phyloP scores from a whole-genome alignment of 1,139 yeast genomes.

The Geotrichum candidum region DNA sequence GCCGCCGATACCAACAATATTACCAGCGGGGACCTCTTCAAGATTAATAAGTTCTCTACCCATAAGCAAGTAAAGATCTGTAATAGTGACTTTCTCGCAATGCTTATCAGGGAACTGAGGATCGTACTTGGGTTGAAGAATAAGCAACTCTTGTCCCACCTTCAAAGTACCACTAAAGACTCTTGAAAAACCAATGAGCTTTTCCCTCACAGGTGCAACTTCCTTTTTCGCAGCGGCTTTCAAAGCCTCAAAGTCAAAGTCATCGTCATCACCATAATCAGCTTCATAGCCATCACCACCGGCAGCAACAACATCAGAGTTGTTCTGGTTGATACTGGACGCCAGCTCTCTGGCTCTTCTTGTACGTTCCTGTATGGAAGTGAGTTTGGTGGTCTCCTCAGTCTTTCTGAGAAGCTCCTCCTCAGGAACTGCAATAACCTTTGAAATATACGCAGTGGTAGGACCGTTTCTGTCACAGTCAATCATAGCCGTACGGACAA shows the following conservation, averaged over 20 bases:
- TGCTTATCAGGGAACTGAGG: slow-evolving; percentile 61
- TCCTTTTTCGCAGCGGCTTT: slow-evolving; percentile 37
- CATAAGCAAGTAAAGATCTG: slow-evolving; percentile 78
- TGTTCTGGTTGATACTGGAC: slow-evolving; percentile 53
- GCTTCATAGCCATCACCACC: slow-evolving; percentile 22
- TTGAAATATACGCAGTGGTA: slow-evolving; percentile 79
- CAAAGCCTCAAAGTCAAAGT: slow-evolving; percentile 21
- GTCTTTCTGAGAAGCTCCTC: slow-evolving; percentile 41
- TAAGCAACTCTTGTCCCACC: slow-evolving; percentile 66
- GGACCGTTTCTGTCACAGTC: slow-evolving; percentile 60
- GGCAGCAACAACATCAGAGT: slow-evolving; percentile 35
- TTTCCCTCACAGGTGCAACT: slow-evolving; percentile 25
- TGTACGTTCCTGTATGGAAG: slow-evolving; percentile 52
- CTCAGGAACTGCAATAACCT: slow-evolving; percentile 78
- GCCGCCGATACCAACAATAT: slow-evolving; percentile 91
- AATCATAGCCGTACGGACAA: slow-evolving; percentile 51
- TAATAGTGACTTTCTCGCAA: slow-evolving; percentile 48
- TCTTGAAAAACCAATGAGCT: slow-evolving; percentile 80
- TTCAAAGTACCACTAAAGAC: slow-evolving; percentile 77
- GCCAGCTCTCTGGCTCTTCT: slow-evolving; percentile 55
- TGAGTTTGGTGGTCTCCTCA: slow-evolving; percentile 42
- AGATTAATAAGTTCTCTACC: slow-evolving; percentile 82
- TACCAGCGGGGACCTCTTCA: slow-evolving; percentile 86
- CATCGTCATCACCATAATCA: slow-evolving; percentile 21
- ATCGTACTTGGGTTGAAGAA: slow-evolving; percentile 83